Conservation (phyloP, 257 asterid species). For the Pogostemon cablin region DNA sequence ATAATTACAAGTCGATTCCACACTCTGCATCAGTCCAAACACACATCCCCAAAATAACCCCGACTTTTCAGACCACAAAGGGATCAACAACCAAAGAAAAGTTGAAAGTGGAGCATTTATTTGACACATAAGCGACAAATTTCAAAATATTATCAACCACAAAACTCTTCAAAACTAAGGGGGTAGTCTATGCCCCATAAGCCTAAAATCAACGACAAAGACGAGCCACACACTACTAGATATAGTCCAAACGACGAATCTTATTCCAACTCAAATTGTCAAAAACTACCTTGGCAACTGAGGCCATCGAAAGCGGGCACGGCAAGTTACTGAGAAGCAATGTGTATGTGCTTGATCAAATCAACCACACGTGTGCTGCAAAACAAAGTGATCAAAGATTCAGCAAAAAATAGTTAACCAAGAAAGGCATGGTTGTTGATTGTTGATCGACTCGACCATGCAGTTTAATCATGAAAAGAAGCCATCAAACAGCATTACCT, state of each 20-base stretch:
- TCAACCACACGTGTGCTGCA: slow-evolving; percentile 85
- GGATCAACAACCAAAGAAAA: background rate
- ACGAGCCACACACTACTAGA: slow-evolving; percentile 19
- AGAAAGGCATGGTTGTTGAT: background rate
- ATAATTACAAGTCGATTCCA: background rate
- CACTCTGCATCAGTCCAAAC: background rate
- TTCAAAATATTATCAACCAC: slow-evolving; percentile 12
- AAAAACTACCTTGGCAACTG: slow-evolving; percentile 23
- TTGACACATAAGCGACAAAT: background rate
- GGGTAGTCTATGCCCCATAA: slow-evolving; percentile 21
- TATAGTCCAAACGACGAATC: slow-evolving; percentile 16
- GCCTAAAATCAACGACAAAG: slow-evolving; percentile 7
- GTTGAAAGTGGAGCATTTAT: background rate
- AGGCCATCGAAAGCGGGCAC: background rate
- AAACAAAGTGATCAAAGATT: slow-evolving; percentile 5
- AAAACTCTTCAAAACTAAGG: slow-evolving; percentile 33
- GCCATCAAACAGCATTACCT: slow-evolving; percentile 44
- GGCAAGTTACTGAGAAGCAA: slow-evolving; percentile 50
- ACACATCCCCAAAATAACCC: background rate
- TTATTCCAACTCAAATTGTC: slow-evolving; percentile 33
- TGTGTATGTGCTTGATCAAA: slow-evolving; percentile 72
- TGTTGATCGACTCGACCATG: background rate
- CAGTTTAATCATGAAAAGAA: background rate
- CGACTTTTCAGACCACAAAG: slow-evolving; percentile 7
- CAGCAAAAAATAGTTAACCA: background rate